phyloP scores from a whole-genome alignment of 768 basidiomycete genomes.

The Boletus edulis region DNA sequence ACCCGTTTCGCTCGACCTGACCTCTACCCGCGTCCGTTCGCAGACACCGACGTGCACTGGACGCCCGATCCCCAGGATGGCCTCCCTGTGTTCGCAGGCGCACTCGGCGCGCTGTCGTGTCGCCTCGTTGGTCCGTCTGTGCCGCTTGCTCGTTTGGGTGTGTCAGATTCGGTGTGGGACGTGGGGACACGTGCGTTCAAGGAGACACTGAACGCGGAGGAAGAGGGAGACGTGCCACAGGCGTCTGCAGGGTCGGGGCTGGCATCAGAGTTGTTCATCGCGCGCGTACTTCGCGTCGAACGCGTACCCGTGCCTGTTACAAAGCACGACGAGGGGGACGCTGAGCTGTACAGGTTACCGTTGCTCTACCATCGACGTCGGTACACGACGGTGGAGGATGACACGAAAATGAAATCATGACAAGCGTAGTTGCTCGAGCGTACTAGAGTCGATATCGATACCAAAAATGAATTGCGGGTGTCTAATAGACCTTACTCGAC shows the following conservation, averaged over 20 bases:
- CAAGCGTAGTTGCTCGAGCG: too few relatives aligned
- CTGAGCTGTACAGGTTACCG: constrained; percentile 41
- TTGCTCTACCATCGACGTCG: constrained; percentile 61
- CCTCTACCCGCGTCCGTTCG: constrained; percentile 61
- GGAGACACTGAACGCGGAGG: too few relatives aligned
- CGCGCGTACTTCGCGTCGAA: constrained; percentile 66
- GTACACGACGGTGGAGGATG: constrained; percentile 50
- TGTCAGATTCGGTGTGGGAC: constrained; percentile 20
- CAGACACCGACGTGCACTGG: constrained; percentile 34
- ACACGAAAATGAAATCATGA: too few relatives aligned
- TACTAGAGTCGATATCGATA: too few relatives aligned
- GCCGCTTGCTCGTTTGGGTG: constrained; percentile 55
- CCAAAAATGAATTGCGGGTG: too few relatives aligned
- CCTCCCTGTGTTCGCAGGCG: constrained; percentile 55
- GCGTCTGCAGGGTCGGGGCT: constrained; percentile 32
- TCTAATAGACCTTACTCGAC: too few relatives aligned
- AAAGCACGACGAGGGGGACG: constrained; percentile 14
- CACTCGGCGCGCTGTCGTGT: constrained; percentile 74
- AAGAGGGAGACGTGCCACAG: constrained; percentile 8
- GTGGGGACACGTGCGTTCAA: constrained; percentile 1
- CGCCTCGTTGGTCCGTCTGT: constrained; percentile 58
- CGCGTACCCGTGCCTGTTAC: constrained; percentile 26
- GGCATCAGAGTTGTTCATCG: constrained; percentile 77
- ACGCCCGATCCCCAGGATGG: constrained; percentile 44
- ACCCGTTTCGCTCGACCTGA: constrained; percentile 72